These are phyloP conservation scores for Trichoderma oligosporum DNA, from an alignment of 2,329 filamentous ascomycete genomes.

Conservation along the genomic window DNA sequence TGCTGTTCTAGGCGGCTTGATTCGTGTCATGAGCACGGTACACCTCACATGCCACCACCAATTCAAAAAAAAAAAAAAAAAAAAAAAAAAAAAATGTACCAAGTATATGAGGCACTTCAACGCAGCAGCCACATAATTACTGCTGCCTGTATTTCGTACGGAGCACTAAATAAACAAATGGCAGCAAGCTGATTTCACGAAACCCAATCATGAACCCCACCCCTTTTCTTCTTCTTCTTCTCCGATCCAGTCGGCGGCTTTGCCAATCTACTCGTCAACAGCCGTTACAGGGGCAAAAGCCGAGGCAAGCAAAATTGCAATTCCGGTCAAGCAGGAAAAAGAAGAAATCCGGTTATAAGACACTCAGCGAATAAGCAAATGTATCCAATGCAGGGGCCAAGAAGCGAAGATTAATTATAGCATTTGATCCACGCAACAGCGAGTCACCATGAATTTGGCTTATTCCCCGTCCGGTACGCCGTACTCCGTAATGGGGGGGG, in stretches of 20 bases:
- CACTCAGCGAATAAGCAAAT: not conserved
- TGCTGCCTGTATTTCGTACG: too few relatives aligned
- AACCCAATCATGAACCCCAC: not conserved
- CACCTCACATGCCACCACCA: not conserved
- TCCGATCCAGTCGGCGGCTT: constrained; percentile 11
- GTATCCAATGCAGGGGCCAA: not conserved
- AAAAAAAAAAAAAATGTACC: too few relatives aligned
- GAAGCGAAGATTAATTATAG: constrained; percentile 3
- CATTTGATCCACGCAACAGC: too few relatives aligned
- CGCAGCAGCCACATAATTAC: too few relatives aligned
- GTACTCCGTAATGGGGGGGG: not conserved
- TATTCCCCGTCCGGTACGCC: not conserved
- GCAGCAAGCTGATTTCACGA: not conserved
- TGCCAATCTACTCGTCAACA: not conserved
- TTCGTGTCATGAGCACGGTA: not conserved
- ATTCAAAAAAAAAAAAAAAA: not conserved
- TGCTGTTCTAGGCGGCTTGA: not conserved
- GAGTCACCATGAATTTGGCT: too few relatives aligned
- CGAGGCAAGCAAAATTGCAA: constrained; percentile 3
- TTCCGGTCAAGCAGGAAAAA: not conserved
- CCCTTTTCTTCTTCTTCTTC: not conserved
- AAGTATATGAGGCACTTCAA: not conserved
- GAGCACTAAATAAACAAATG: too few relatives aligned
- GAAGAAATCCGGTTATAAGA: not conserved
- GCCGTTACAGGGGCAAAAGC: not conserved